Conservation (phyloP, 768 basidiomycete genomes). For the Tephrocybe sp. region DNA sequence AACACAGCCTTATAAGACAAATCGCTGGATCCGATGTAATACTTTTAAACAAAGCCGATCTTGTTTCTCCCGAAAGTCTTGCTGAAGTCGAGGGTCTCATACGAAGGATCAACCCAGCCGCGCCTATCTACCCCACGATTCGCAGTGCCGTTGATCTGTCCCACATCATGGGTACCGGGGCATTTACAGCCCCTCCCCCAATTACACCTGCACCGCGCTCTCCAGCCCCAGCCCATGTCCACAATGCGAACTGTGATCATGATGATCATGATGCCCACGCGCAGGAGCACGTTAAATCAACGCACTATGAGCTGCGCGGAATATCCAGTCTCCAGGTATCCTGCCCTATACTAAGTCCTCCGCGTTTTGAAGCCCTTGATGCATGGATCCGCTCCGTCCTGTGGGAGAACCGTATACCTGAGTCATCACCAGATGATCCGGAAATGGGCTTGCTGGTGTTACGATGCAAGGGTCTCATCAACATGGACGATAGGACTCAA, state of each 20-base stretch:
- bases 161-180: conserved; percentile 75
- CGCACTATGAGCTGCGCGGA: conserved; percentile 74
- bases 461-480: conserved; percentile 86
- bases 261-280: conserved; percentile 24
- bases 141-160: conserved; percentile 72
- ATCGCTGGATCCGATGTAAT: conserved; percentile 91
- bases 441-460: conserved; percentile 53
- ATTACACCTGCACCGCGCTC: conserved; percentile 17
- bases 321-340: conserved; percentile 77
- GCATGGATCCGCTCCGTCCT: conserved; percentile 78
- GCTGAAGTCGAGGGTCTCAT: conserved; percentile 56
- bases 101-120: conserved; percentile 74
- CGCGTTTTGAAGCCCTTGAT: conserved; percentile 57
- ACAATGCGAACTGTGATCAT: conserved; percentile 19
- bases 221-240: conserved; percentile 14
- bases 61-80: conserved; percentile 50
- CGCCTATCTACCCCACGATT: conserved; percentile 69
- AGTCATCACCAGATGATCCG: conserved; percentile 17
- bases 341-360: conserved; percentile 54
- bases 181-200: conserved; percentile 61
- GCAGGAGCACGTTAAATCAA: conserved; percentile 29
- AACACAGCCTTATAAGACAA: conserved; percentile 51
- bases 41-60: conserved; percentile 88
- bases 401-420: conserved; percentile 70
- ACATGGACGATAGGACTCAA: conserved; percentile 46